phyloP scores from a whole-genome alignment of 805 yeast species.

The Candida arabinofermentans region DNA sequence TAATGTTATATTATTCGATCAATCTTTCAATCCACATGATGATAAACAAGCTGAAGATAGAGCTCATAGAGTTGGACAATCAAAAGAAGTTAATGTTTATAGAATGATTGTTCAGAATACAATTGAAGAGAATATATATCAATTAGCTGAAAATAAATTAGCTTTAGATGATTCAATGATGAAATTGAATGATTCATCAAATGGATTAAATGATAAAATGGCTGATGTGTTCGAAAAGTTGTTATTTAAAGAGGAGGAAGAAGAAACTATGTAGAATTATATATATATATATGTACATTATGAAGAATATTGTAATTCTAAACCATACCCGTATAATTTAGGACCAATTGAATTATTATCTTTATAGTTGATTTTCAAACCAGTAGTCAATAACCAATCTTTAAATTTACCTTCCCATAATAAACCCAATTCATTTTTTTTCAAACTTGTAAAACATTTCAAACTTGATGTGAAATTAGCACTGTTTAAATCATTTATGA shows the following conservation, averaged over 20 bases:
- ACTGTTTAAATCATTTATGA: slow-evolving; percentile 38
- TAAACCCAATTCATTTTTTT: slow-evolving; percentile 54
- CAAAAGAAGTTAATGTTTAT: slow-evolving; percentile 65
- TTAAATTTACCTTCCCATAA: slow-evolving; percentile 87
- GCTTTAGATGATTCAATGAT: slow-evolving; percentile 73
- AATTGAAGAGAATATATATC: slow-evolving; percentile 85
- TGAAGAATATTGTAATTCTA: slow-evolving; percentile 60
- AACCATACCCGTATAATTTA: slow-evolving; percentile 48
- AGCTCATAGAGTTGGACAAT: slow-evolving; percentile 96
- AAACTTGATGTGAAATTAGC: slow-evolving; percentile 66
- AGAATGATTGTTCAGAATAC: slow-evolving; percentile 70
- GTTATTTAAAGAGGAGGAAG: slow-evolving; percentile 28
- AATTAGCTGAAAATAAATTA: slow-evolving; percentile 83
- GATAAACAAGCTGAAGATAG: slow-evolving; percentile 98
- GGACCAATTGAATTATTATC: slow-evolving; percentile 46
- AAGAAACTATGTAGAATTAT: not conserved
- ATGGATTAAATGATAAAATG: slow-evolving; percentile 38
- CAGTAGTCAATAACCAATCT: slow-evolving; percentile 76
- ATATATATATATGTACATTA: slow-evolving; percentile 16
- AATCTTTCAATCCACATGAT: slow-evolving; percentile 96
- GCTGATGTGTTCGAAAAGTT: slow-evolving; percentile 48
- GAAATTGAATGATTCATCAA: slow-evolving; percentile 32
- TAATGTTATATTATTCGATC: slow-evolving; percentile 86
- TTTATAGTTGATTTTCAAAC: slow-evolving; percentile 49
- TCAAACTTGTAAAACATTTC: slow-evolving; percentile 67